Evolutionary conservation across 257 asterid genomes (phyloP).

Genomic region (Solanum bulbocastanum): DNA sequence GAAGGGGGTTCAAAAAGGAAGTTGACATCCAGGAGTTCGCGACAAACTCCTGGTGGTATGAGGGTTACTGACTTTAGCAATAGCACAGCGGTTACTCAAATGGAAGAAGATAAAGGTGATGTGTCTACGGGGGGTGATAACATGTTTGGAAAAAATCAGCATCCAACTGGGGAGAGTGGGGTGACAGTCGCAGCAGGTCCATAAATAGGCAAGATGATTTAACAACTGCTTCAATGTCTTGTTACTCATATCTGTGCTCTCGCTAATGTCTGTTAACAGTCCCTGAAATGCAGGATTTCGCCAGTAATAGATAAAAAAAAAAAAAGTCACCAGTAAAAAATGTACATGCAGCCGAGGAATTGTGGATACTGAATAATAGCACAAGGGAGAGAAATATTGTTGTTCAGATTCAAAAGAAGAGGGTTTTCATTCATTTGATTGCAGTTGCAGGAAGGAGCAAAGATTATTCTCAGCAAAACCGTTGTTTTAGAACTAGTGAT

Average conservation of each 20-base stretch:
- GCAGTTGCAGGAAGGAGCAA: neutral
- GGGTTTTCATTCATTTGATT: neutral
- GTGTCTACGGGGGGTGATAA: constrained; percentile 11
- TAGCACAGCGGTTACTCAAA: constrained; percentile 13
- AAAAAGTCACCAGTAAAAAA: neutral
- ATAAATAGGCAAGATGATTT: neutral
- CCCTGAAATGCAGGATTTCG: neutral
- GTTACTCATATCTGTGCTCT: neutral
- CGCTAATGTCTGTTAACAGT: neutral
- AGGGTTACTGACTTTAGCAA: constrained; percentile 15
- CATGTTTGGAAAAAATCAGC: constrained; percentile 4
- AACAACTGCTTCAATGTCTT: neutral
- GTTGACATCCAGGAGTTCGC: constrained; percentile 21
- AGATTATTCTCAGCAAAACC: neutral
- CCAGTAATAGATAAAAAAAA: neutral
- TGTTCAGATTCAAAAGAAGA: neutral
- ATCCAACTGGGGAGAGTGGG: constrained; percentile 13
- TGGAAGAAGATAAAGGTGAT: constrained; percentile 19
- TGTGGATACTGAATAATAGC: constrained; percentile 5
- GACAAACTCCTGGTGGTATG: constrained; percentile 19
- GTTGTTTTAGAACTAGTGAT: neutral
- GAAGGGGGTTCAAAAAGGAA: constrained; percentile 15
- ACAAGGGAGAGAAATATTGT: neutral
- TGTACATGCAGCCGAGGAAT: constrained; percentile 1
- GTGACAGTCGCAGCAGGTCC: constrained; percentile 8